Conservation (phyloP, 352 stramenopile species). For the Pelagophyceae sp. region DNA sequence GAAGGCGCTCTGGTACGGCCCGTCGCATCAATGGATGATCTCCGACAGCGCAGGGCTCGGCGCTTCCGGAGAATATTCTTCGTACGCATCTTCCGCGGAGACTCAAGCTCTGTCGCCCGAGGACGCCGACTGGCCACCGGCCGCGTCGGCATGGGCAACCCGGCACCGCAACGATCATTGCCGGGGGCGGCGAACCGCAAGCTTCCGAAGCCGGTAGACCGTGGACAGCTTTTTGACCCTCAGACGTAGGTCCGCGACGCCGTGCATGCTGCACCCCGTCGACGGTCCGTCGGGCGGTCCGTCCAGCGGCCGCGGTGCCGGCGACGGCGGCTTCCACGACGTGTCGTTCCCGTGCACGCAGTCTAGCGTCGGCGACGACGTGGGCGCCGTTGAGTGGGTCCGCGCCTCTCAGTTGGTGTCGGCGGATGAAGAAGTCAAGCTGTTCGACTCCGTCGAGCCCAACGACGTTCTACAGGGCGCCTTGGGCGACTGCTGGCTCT, state of each 20-base stretch:
- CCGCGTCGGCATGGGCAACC: no score
- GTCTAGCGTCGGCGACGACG: background rate
- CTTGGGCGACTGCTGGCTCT: slow-evolving; percentile 80
- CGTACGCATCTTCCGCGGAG: background rate
- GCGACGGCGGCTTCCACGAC: background rate
- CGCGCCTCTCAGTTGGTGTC: background rate
- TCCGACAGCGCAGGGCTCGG: background rate
- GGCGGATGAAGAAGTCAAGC: slow-evolving; percentile 46
- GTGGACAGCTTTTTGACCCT: no score
- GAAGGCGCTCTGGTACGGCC: slow-evolving; percentile 2
- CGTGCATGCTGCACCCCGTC: background rate
- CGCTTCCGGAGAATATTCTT: background rate
- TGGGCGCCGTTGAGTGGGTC: background rate
- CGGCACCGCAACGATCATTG: no score
- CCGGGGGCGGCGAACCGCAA: no score
- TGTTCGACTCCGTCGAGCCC: background rate
- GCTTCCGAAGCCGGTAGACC: no score
- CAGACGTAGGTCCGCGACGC: background rate
- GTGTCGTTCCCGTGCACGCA: background rate
- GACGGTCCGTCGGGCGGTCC: background rate
- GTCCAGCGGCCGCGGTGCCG: no score
- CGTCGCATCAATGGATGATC: background rate
- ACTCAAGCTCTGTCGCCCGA: background rate
- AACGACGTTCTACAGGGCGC: slow-evolving; percentile 62
- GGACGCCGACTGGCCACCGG: background rate